A percentile compares a stretch with the other conserved stretches of the same genome.
Evolutionary conservation across 2,329 filamentous ascomycete species (phyloP).

Genomic region (Xylaria digitata): DNA sequence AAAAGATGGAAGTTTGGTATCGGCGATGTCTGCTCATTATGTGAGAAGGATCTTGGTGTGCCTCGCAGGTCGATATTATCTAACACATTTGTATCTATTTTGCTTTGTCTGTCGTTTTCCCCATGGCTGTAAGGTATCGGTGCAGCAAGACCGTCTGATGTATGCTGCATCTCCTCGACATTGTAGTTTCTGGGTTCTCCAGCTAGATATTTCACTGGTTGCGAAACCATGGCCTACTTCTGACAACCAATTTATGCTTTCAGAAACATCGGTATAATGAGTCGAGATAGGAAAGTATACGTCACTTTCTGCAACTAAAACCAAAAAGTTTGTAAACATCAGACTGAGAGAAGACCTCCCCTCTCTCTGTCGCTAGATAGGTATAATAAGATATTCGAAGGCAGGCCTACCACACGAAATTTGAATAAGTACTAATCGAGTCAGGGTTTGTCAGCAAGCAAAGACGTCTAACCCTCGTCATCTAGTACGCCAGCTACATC

Average conservation of each 20-base stretch:
- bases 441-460: background rate
- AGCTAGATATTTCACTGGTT: background rate
- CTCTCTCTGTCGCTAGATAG: background rate
- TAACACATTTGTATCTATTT: constrained; percentile 39
- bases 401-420: background rate
- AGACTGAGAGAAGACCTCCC: background rate
- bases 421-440: background rate
- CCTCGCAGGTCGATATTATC: constrained; percentile 52
- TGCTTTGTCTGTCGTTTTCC: constrained; percentile 19
- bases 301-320: background rate
- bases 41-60: constrained; percentile 57
- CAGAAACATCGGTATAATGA: constrained; percentile 2
- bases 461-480: background rate
- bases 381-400: constrained; percentile 1
- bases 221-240: constrained; percentile 25
- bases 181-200: constrained; percentile 5
- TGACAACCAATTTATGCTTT: background rate
- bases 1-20: constrained; percentile 23
- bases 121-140: background rate
- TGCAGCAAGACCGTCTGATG: background rate
- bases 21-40: constrained; percentile 47
- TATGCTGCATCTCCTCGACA: constrained; percentile 5
- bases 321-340: constrained; percentile 4
- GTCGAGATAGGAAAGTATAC: background rate
- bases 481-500: constrained; percentile 1